Base-by-base conservation (phyloP, 345 rosid species). In the Pistacia atlantica region DNA sequence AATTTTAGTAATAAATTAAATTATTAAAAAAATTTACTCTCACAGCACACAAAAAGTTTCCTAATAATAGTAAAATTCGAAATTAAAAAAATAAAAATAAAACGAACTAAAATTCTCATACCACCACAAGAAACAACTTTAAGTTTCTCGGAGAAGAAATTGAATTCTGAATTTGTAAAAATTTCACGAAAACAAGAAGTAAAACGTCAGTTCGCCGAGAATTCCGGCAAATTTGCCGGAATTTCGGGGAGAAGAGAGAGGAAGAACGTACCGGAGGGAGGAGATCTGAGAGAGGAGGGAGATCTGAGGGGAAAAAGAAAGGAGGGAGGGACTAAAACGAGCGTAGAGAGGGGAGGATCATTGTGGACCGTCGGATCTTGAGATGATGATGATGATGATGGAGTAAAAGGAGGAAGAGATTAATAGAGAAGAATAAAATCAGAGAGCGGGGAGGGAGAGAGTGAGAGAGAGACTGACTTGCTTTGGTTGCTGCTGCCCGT, bases 351-450 rank as follows among this genome's bases (percentile, higher is more conserved):
- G 78, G 78, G 18, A 64, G 75, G 72, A 78, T 80, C 88, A 85
- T 85, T 80, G 22, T 87, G 83, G 85, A 77, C 90, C 92, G 92
- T 89, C 79, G 77, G 92, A 89, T 89, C 85, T 73, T 81, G 46
- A 42, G 46, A 42, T 42, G 89, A 89, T 83, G 89, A 74, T 67
- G 70, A 81, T 74, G 83, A 75, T 77, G 33, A 31, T 54, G 54
- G 25, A 25, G 25, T 25, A 70, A 84, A 69, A 77, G 64, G 35
- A 10, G 20, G 5, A 59, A 59, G 37, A 67, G 79, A 83, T 77
- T 83, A 80, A 84, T 76, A 79, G 87, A 69, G 72, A 76, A 71
- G 59, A 78, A 75, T 54, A 80, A 71, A 71, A 74, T 76, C 75
- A 62, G 61, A 46, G 65, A 25, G 61, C 76, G 77, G 72, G 38